Evolutionary conservation across 2,329 filamentous ascomycete genomes (phyloP), one percentile per base, ranked within the genome.

Genomic region (Botrytis galanthina): DNA sequence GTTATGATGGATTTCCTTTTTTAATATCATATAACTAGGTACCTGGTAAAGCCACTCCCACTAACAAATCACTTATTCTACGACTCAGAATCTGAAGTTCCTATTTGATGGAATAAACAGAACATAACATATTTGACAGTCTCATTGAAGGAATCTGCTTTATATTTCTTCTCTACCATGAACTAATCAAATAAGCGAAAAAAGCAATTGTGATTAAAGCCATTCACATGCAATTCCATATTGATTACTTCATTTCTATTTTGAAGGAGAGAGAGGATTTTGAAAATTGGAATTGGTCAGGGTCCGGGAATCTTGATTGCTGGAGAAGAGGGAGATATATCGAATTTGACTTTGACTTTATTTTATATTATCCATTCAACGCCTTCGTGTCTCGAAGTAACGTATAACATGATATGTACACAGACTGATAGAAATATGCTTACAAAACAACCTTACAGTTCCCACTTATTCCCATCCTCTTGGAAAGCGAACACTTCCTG

Each of bases 401-500:
- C n/a, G 37, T 39, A 26, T 1, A 54, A 3, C 18, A 7, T 16
- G 6, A 39, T 37, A 29, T 26, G 16, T 62, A 62, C 59, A 39
- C 10, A n/a, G 29, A 46, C 39, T 3, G 22, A 29, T 22, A 29
- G 18, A 54, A 68, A 22, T 39, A 42, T 22, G 10, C 26, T 42
- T 29, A 57, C 6, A 57, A 32, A 16, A 32, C 32, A 69, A 44
- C 9, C 37, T n/a, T n/a, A 67, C 37, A 67, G 37, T 32, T 72
- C 70, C 70, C 46, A 67, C n/a, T 29, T 75, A 20, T 16, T 26
- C 8, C 12, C 16, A 5, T 26, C 63, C 48, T 35, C 59, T 48
- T 16, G 39, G 60, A 76, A 77, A 3, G 74, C 64, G 51, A 70
- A 46, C 22, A 48, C 51, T 26, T 70, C 39, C 54, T 76, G 75